Percentiles rank a stretch among this genome's conserved stretches.
Conservation (phyloP, 2,329 filamentous ascomycete genomes). For the Xylariomycetidae sp. region DNA sequence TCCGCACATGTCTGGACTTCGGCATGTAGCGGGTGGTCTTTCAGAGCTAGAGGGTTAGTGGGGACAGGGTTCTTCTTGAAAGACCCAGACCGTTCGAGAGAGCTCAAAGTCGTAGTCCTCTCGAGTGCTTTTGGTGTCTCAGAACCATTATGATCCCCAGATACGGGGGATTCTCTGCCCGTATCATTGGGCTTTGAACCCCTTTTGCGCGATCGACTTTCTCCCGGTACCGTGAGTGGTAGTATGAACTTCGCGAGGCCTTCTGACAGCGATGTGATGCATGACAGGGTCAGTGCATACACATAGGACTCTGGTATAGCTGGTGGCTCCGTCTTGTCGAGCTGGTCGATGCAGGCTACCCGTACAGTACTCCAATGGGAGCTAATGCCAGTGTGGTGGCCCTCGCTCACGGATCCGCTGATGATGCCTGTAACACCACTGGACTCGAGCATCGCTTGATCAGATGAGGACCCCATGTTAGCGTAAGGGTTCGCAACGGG, state of each 20-base stretch:
- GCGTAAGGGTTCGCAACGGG: constrained; percentile 57
- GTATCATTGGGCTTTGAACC: constrained; percentile 35
- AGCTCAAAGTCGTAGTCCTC: constrained; percentile 16
- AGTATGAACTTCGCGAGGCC: constrained; percentile 89
- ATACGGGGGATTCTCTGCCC: constrained; percentile 37
- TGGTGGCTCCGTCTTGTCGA: constrained; percentile 86
- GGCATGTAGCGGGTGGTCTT: constrained; percentile 62
- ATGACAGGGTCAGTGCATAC: constrained; percentile 82
- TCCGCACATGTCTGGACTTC: constrained; percentile 73
- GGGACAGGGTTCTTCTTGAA: constrained; percentile 73
- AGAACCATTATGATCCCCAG: constrained; percentile 28
- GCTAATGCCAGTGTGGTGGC: constrained; percentile 72
- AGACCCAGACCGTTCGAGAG: constrained; percentile 56
- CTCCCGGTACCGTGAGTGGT: constrained; percentile 78
- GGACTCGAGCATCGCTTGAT: constrained; percentile 85
- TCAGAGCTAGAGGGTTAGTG: constrained; percentile 73
- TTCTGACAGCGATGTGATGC: constrained; percentile 85
- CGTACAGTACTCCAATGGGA: constrained; percentile 85
- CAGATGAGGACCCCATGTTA: constrained; percentile 53
- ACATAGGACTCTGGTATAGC: constrained; percentile 85
- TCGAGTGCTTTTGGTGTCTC: constrained; percentile 24
- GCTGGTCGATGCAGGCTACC: constrained; percentile 84
- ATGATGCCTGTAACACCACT: constrained; percentile 86
- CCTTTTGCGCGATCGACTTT: constrained; percentile 50
- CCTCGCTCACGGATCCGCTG: constrained; percentile 61